Base-by-base conservation (phyloP, 1,139 yeast genomes). In the Zhuliangozyma blackwelliae region DNA sequence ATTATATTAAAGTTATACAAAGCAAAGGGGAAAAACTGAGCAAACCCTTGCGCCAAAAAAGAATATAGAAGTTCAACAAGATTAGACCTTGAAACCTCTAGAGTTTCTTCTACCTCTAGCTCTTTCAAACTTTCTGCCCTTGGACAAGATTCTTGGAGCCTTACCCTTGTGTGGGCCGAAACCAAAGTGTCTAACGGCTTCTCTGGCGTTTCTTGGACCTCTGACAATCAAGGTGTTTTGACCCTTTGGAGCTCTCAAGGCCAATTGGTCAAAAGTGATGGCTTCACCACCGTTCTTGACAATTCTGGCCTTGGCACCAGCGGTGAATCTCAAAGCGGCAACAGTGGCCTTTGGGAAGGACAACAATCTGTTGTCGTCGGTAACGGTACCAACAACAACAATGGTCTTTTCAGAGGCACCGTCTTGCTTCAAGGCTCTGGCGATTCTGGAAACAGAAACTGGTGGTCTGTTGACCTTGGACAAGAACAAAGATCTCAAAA, bases 101-200 rank as follows among this genome's bases (percentile, higher is more conserved):
- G 97, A 90, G 73, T 79, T 84, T 81, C 99, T 84, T 75, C 87
- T 94, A 83, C 98, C 98, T 87, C 98, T 92, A 64, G 97, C 98
- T 76, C 94, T 88, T 83, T 94, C 98, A 82, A 92, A 92, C 80
- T 92, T 94, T 82, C 97, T 92, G 72, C 98, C 98, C 75, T 80
- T 89, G 54, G 97, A 90, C 67, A 76, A 65, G 72, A 92, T 84
- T 81, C 95, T 89, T 77, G 99, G 99, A 65, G 97, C 98, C 87
- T 92, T 94, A 77, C 82, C 77, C 82, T 87, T 86, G 95, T 94
- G 97, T 65, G 98, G 99, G 77, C 98, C 98, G 75, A 92, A 70
- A 74, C 98, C 98, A 68, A 94, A 94, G 86, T 92, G 98, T 82
- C 97, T 88, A 63, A 88, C 97, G 62, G 98, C 96, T 80, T 92